phyloP scores from a whole-genome alignment of 768 basidiomycete genomes.

The Pleurotus sapidus region DNA sequence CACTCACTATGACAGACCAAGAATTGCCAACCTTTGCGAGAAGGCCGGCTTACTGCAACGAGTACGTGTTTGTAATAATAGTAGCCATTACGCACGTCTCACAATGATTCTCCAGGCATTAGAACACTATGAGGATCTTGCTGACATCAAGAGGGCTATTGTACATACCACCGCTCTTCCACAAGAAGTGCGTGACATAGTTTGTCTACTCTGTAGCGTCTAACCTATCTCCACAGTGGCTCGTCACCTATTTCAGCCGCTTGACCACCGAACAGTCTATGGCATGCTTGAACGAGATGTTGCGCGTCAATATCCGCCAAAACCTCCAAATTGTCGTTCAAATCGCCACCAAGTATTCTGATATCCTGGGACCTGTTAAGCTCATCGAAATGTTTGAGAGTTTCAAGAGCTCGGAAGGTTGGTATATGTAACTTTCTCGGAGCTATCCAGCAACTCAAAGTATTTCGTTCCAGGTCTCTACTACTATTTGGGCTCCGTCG shows the following conservation, averaged over 20 bases:
- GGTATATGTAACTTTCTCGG: constrained; percentile 8
- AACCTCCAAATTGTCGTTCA: constrained; percentile 96
- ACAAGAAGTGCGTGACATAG: constrained; percentile 59
- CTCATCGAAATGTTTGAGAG: constrained; percentile 98
- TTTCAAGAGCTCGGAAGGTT: constrained; percentile 96
- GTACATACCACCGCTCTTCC: constrained; percentile 87
- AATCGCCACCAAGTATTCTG: constrained; percentile 98
- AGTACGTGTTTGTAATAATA: constrained; percentile 38
- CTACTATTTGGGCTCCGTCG: constrained; percentile 97
- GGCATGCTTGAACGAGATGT: constrained; percentile 96
- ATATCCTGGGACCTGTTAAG: constrained; percentile 95
- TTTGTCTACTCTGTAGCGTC: not conserved
- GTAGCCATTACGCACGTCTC: not conserved
- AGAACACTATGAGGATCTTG: constrained; percentile 96
- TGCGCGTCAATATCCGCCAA: constrained; percentile 94
- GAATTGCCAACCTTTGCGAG: constrained; percentile 97
- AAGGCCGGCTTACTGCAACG: constrained; percentile 95
- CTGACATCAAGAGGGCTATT: constrained; percentile 98
- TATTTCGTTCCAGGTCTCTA: constrained; percentile 64
- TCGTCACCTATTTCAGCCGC: constrained; percentile 94
- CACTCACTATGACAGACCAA: constrained; percentile 90
- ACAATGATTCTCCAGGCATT: constrained; percentile 63
- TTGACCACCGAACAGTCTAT: constrained; percentile 97
- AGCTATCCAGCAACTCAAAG: not conserved
- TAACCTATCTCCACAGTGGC: constrained; percentile 58